These are phyloP conservation scores for Anthostomella pinea DNA, from an alignment of 2,329 filamentous ascomycete species.

Conservation along the genomic window DNA sequence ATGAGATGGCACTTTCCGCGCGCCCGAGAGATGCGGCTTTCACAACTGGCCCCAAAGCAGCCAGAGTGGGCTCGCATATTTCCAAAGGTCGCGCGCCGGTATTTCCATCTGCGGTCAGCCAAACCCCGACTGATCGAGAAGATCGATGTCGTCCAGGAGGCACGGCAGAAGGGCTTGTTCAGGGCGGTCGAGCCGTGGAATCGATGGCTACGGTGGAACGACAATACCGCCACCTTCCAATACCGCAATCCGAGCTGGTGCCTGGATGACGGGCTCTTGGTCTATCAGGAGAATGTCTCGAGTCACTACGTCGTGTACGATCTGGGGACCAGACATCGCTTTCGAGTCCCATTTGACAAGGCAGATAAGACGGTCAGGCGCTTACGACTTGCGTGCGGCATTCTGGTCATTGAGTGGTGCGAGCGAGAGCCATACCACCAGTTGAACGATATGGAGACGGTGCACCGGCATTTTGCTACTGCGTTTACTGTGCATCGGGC, in stretches of 20 bases:
- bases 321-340: constrained; percentile 41
- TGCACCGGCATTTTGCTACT: constrained; percentile 58
- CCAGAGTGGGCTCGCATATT: constrained; percentile 44
- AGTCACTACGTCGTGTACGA: constrained; percentile 46
- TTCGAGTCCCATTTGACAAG: constrained; percentile 50
- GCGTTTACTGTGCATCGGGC: constrained; percentile 48
- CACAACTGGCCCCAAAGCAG: constrained; percentile 7
- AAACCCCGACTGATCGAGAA: constrained; percentile 45
- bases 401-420: constrained; percentile 66
- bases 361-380: constrained; percentile 50
- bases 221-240: constrained; percentile 41
- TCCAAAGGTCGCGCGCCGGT: constrained; percentile 50
- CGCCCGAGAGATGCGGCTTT: constrained; percentile 48
- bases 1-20: constrained; percentile 51
- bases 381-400: constrained; percentile 48
- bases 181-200: constrained; percentile 44
- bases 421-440: constrained; percentile 50
- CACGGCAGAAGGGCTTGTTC: constrained; percentile 13
- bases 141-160: constrained; percentile 38
- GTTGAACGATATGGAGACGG: constrained; percentile 47
- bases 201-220: constrained; percentile 40
- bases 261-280: constrained; percentile 50
- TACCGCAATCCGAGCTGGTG: constrained; percentile 51
- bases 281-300: constrained; percentile 43
- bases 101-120: constrained; percentile 50